Base-by-base conservation (phyloP, 176 grass and related monocot species). In the Ampelocalamus luodianensis region DNA sequence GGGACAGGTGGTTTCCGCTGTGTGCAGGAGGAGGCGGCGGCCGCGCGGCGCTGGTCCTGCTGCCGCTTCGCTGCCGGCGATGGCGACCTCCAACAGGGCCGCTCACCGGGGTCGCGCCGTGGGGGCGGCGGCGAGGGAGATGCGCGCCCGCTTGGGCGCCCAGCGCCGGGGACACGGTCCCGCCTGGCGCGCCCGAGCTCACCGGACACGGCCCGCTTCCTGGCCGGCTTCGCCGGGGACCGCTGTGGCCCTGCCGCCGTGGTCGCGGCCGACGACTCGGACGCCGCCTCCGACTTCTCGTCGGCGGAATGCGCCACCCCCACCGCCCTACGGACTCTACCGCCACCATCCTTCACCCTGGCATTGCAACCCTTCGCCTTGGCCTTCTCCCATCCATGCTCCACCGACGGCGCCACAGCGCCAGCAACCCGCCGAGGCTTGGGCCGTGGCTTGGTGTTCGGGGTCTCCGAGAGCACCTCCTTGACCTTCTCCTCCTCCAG, bases 401-500 rank as follows among this genome's bases (percentile, higher is more conserved):
- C 86, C 63, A 36, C 88, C 63, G 88, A n/a, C 70, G 80, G 40
- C 65, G 82, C 66, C 65, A 80, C 23, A 14, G 85, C 55, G 38
- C 83, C 85, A 3, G 72, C 80, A 32, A 91, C 83, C 0, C 79
- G 73, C 44, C 36, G 40, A 15, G 79, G 74, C 68, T 65, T 86
- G 14, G 86, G 68, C 14, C 83, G 48, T 10, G 88, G 67, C 79
- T 78, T 90, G 56, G 76, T 27, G 27, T 87, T 84, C 38, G 83
- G 83, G 0, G 95, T 98, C 86, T 98, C 95, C 3, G 95, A 98
- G 32, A 95, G 89, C 64, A 98, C 95, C 87, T 98, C 95, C 87
- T 98, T 98, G 1, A 98, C 95, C 45, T 78, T 98, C 83, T 98
- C 95, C 87, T 98, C 95, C 82, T 85, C 91, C 17, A 79, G 70